Conservation (phyloP, 495 filamentous ascomycete genomes). For the Neohortaea acidophila region DNA sequence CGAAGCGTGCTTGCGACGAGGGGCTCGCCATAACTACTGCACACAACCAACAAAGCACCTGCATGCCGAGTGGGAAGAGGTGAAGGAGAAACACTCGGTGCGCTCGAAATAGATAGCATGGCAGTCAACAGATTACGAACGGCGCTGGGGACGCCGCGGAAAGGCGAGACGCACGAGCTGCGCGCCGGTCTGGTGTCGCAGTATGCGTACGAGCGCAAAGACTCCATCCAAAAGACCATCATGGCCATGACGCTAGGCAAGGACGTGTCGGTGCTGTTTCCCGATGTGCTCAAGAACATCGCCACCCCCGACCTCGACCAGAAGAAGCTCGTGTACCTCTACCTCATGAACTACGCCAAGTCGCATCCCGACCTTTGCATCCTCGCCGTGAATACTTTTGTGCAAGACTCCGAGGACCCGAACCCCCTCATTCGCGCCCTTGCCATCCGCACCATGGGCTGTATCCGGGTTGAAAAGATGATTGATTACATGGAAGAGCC, state of each 20-base stretch:
- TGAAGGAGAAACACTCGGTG: neutral
- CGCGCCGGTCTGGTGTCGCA: conserved; percentile 94
- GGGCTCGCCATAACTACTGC: too few species aligned
- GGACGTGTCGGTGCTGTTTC: conserved; percentile 93
- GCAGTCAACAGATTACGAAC: conserved; percentile 92
- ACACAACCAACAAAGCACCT: too few species aligned
- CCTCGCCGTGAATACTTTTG: conserved; percentile 96
- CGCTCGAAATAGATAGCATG: too few species aligned
- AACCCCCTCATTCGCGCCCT: conserved; percentile 91
- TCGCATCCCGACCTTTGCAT: conserved; percentile 98
- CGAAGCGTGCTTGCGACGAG: too few species aligned
- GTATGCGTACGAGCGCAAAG: conserved; percentile 97
- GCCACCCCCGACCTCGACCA: conserved; percentile 89
- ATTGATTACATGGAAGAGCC: conserved; percentile 99
- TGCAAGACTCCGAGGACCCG: conserved; percentile 97
- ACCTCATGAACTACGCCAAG: conserved; percentile 99
- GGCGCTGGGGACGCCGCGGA: conserved; percentile 80
- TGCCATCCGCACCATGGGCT: conserved; percentile 98
- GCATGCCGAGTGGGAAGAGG: too few species aligned
- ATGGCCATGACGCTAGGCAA: conserved; percentile 99
- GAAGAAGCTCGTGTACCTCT: conserved; percentile 98
- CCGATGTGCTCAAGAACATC: conserved; percentile 98
- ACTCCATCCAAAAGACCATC: conserved; percentile 98
- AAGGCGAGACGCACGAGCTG: conserved; percentile 97
- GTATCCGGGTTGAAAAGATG: conserved; percentile 98